Base-by-base conservation (phyloP, 1,284 basidiomycete species). In the Tilletia caries region DNA sequence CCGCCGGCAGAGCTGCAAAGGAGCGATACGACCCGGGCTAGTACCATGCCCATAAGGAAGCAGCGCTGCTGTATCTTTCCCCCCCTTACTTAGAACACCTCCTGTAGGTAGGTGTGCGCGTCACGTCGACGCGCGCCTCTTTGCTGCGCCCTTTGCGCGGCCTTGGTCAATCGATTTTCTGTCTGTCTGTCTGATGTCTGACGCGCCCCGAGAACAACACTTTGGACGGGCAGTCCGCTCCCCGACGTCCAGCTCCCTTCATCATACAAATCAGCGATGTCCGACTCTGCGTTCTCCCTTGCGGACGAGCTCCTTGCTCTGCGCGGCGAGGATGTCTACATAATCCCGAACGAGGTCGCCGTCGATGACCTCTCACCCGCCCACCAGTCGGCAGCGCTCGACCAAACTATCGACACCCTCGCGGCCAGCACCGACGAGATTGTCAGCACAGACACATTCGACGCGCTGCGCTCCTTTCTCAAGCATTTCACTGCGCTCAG, bases 381-480 rank as follows among this genome's bases (percentile, higher is more conserved):
- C 37, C 74, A 80, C 27, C 76, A 76, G 67, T 68, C 71, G 43
- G 68, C 74, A 27, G 71, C 70, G 20, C 70, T 79, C 60, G 75
- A 79, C 66, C 50, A 71, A 20, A 71, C 71, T 52, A 75, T 79
- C 68, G 79, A 79, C 64, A 70, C 71, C 43, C 73, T 80, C 58
- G 74, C 78, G 15, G 70, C 72, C 41, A 73, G 68, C 46, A 68
- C 72, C 2, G 76, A 75, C 62, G 72, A 75, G 64, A 70, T 80
- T 52, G 54, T 73, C 23, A 75, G 67, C 23, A 43, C 67, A 41
- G 69, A 73, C 3, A 66, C 71, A 27, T 82, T 72, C 70, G 73
- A 78, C 64, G 65, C 71, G 37, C 70, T 81, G 66, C 76, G 74
- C 10, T 80, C 78, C 48, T 78, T 80, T 64, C 70, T 82, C 50